Evolutionary conservation across 768 basidiomycete species (phyloP), one percentile per base, ranked within the genome.

Genomic region (Cystofilobasidium macerans): DNA sequence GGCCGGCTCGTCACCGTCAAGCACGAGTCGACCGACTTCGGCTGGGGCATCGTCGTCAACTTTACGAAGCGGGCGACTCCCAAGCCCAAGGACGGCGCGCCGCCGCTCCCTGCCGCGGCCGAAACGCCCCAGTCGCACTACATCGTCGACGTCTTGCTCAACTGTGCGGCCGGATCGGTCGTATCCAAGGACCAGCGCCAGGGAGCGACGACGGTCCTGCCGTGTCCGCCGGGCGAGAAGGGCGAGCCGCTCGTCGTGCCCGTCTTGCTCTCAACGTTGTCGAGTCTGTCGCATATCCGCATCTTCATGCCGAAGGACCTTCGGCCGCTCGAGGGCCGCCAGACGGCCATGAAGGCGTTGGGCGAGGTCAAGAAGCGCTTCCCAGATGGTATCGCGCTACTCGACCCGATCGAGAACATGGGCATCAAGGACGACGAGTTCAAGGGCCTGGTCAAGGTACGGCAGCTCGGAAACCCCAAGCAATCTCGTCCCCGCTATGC

Each of bases 371-470:
- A 92, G 67, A 82, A 85, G 64, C 82, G 93, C 57, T 92, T 92
- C 77, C 88, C 91, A 0, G 83, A 89, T 54, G 92, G 91, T 1
- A 84, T 97, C 63, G 78, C 87, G 0, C 77, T 93, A 11, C 80
- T 99, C 14, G 95, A 98, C 73, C 95, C 95, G 0, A 79, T 98
- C 33, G 81, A 88, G 72, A 90, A 97, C 74, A 92, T 98, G 91
- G 86, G 85, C 13, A 95, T 99, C 75, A 89, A 87, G 65, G 95
- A 98, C 71, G 88, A 89, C 40, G 90, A 88, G 71, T 99, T 99
- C 78, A 83, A 83, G 72, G 83, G 85, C 57, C 81, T 98, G 0
- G 82, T 97, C 62, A 83, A 88, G 77, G 93, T 91, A 64, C n/a
- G 45, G n/a, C n/a, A 48, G 77, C 73, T 16, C 13, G 56, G 22